Evolutionary conservation across 164 flowering plant species (phyloP).

Genomic region (Annona cherimola): DNA sequence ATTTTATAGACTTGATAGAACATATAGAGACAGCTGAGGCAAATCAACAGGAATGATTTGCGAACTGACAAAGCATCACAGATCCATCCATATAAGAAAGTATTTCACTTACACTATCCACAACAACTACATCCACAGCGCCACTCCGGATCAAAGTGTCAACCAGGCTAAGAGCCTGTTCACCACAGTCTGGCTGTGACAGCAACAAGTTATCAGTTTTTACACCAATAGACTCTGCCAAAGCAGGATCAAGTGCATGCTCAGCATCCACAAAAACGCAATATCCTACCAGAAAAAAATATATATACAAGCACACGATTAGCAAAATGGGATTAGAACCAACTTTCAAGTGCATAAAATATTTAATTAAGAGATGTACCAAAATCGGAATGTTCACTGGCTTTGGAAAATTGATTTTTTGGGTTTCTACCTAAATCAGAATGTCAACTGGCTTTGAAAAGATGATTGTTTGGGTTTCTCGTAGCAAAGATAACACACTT

Average conservation of each 20-base stretch:
- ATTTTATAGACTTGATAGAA: not conserved
- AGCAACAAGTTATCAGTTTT: conserved; percentile 77
- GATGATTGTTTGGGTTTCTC: no score
- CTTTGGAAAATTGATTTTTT: no score
- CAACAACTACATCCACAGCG: conserved; percentile 90
- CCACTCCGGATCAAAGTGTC: conserved; percentile 92
- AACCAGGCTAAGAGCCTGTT: conserved; percentile 94
- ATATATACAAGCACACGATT: not conserved
- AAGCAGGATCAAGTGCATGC: conserved; percentile 87
- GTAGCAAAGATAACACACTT: no score
- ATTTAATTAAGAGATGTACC: no score
- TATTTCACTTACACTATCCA: conserved; percentile 77
- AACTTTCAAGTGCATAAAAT: no score
- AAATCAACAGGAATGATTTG: not conserved
- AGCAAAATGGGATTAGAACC: no score
- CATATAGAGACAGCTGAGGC: not conserved
- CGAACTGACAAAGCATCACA: not conserved
- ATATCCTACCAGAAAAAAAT: conserved; percentile 39
- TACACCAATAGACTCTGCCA: conserved; percentile 88
- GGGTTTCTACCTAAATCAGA: no score
- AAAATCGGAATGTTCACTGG: no score
- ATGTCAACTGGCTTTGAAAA: no score
- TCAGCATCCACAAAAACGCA: conserved; percentile 96
- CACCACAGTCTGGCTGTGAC: conserved; percentile 93
- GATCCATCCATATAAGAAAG: not conserved